Percentiles rank a stretch among this genome's conserved stretches.
Conservation (phyloP, 805 yeast species). For the Pichia scutulata region DNA sequence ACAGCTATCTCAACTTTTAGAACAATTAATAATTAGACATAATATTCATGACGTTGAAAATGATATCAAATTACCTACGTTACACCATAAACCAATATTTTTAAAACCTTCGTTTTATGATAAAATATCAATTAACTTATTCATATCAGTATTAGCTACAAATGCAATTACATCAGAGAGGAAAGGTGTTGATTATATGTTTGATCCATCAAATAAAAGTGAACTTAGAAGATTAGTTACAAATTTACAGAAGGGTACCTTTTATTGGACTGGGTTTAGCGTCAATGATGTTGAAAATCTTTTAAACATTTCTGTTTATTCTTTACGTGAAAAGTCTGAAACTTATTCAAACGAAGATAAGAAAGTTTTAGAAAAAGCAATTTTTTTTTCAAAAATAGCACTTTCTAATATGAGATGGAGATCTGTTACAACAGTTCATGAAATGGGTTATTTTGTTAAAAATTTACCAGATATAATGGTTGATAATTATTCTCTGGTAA, state of each 20-base stretch:
- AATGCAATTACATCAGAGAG: constrained; percentile 71
- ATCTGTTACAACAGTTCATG: constrained; percentile 50
- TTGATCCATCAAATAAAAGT: constrained; percentile 48
- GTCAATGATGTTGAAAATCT: constrained; percentile 48
- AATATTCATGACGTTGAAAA: constrained; percentile 42
- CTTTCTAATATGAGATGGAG: constrained; percentile 50
- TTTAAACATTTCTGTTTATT: constrained; percentile 38
- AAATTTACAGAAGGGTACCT: constrained; percentile 59
- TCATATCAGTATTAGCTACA: constrained; percentile 59
- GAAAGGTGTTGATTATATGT: constrained; percentile 62
- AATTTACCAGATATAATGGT: constrained; percentile 38
- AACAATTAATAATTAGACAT: constrained; percentile 50
- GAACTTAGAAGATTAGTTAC: constrained; percentile 50
- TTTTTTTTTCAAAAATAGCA: constrained; percentile 41
- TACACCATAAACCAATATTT: constrained; percentile 51
- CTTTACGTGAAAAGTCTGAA: constrained; percentile 31
- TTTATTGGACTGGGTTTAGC: constrained; percentile 71
- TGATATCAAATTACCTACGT: constrained; percentile 50
- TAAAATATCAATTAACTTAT: constrained; percentile 52
- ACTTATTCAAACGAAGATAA: constrained; percentile 33
- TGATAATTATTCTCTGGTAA: constrained; percentile 38
- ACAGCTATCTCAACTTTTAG: constrained; percentile 36
- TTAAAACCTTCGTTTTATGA: constrained; percentile 59
- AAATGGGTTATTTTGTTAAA: constrained; percentile 50
- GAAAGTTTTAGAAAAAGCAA: constrained; percentile 35